A percentile compares a stretch with the other conserved stretches of the same genome.
phyloP scores from a whole-genome alignment of 148 eudicot species.

The Simmondsia chinensis region DNA sequence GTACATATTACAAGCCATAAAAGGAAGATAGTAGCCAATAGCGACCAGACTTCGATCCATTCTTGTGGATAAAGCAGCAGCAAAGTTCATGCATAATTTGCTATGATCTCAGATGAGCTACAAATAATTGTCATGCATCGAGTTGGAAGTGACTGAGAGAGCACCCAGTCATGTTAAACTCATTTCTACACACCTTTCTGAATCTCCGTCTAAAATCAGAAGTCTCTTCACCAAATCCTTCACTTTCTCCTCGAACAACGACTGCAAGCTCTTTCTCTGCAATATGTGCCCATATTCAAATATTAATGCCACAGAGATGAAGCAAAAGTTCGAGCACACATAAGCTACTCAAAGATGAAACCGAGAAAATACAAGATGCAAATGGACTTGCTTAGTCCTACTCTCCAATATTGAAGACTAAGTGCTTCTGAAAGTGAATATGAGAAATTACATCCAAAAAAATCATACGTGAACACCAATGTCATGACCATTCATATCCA shows the following conservation, averaged over 20 bases:
- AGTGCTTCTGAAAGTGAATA: too few relatives aligned
- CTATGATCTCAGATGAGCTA: neutral
- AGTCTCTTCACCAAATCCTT: slow-evolving; percentile 60
- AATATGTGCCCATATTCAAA: slow-evolving; percentile 17
- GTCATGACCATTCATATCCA: too few relatives aligned
- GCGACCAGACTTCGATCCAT: too few relatives aligned
- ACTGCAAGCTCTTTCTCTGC: slow-evolving; percentile 64
- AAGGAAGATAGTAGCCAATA: too few relatives aligned
- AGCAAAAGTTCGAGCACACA: neutral
- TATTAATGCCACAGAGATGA: slow-evolving; percentile 9
- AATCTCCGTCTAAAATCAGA: slow-evolving; percentile 50
- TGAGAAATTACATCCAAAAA: too few relatives aligned
- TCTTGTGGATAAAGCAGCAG: too few relatives aligned
- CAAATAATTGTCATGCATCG: neutral
- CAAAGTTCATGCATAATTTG: too few relatives aligned
- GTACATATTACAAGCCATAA: too few relatives aligned
- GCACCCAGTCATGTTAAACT: neutral
- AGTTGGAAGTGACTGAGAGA: too few relatives aligned
- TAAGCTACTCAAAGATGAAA: neutral
- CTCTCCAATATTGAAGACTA: too few relatives aligned
- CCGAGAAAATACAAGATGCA: neutral
- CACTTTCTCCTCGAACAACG: slow-evolving; percentile 62
- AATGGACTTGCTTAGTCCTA: neutral
- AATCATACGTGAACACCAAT: too few relatives aligned
- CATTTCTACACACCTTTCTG: slow-evolving; percentile 50